Evolutionary conservation across 352 stramenopile genomes (phyloP).

Genomic region (Globisporangium ultimum): DNA sequence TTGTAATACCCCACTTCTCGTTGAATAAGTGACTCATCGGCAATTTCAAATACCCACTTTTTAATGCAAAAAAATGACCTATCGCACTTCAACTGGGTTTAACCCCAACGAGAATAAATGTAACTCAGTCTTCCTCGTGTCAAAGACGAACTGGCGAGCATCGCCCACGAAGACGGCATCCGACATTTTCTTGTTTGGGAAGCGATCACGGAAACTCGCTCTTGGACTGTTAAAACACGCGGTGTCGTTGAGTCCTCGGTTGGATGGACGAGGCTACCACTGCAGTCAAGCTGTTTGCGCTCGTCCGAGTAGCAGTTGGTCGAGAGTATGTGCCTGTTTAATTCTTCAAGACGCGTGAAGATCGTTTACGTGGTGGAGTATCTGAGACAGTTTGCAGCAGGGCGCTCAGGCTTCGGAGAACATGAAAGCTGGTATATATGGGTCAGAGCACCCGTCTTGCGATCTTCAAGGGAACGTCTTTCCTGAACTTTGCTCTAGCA

Average conservation of each 20-base stretch:
- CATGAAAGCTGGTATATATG: neutral
- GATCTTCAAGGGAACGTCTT: slow-evolving; percentile 1
- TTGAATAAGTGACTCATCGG: no score
- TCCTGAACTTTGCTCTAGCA: neutral
- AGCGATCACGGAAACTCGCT: slow-evolving; percentile 7
- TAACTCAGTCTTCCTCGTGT: no score
- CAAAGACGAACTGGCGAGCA: no score
- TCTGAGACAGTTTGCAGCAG: slow-evolving; percentile 4
- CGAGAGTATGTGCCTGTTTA: slow-evolving; percentile 9
- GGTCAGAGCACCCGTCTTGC: neutral
- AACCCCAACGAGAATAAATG: no score
- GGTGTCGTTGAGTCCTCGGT: neutral
- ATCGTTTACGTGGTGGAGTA: slow-evolving; percentile 5
- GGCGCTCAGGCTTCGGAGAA: neutral
- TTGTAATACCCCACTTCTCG: no score
- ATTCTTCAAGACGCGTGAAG: slow-evolving; percentile 1
- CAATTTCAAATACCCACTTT: no score
- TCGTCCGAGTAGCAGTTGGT: slow-evolving; percentile 2
- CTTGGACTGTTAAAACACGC: neutral
- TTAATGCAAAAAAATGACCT: no score
- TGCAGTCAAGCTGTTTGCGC: neutral
- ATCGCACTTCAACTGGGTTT: no score
- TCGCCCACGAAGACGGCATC: no score
- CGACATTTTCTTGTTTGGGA: slow-evolving; percentile 51
- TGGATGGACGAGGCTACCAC: neutral